phyloP scores from a whole-genome alignment of 2,329 filamentous ascomycete species.

The Fusarium zealandicum region DNA sequence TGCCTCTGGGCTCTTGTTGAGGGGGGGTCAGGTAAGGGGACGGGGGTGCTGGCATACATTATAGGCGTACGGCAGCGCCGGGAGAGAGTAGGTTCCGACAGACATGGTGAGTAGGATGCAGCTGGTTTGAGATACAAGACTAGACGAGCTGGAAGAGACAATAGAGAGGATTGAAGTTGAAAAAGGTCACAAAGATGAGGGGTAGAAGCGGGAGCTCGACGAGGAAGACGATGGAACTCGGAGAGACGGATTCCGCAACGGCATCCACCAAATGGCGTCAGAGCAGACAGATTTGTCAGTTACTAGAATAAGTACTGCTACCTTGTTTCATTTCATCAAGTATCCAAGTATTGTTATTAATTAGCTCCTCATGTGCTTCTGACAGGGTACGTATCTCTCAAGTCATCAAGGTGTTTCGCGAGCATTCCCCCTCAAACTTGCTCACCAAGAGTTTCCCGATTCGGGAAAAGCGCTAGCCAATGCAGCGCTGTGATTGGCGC shows the following conservation, averaged over 20 bases:
- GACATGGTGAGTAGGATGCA: conserved; percentile 44
- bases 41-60: conserved; percentile 59
- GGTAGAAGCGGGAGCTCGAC: conserved; percentile 21
- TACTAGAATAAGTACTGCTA: too few species aligned
- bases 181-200: conserved; percentile 21
- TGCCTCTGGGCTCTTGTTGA: neutral
- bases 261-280: conserved; percentile 28
- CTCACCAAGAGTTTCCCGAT: conserved; percentile 40
- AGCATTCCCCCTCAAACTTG: conserved; percentile 40
- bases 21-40: neutral
- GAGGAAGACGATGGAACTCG: conserved; percentile 16
- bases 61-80: conserved; percentile 72
- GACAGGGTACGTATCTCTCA: conserved; percentile 8
- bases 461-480: conserved; percentile 32
- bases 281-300: neutral
- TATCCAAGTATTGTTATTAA: neutral
- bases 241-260: neutral
- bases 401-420: conserved; percentile 31
- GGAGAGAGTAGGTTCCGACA: conserved; percentile 63
- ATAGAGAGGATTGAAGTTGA: conserved; percentile 3
- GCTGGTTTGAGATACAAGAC: neutral
- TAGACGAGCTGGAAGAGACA: neutral
- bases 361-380: neutral
- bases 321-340: too few species aligned
- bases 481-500: conserved; percentile 42